Base-by-base conservation (phyloP, 306 rosid genomes). In the Morella rubra region DNA sequence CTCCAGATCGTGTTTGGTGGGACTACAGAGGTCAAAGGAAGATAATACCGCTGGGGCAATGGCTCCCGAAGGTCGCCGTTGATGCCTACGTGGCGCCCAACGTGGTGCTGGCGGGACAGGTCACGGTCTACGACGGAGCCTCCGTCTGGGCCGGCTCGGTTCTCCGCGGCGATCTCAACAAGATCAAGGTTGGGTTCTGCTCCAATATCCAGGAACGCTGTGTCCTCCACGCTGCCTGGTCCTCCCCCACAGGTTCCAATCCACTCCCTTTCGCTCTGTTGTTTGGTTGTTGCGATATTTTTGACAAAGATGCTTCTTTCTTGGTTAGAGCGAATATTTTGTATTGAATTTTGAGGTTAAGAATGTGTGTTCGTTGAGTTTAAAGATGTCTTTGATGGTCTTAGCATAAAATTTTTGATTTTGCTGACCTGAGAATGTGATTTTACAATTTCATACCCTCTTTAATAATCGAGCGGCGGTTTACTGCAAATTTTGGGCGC, bases 21-120 rank as follows among this genome's bases (percentile, higher is more conserved):
- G 99, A 96, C 86, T 96, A 96, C 86, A 88, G 99, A 86, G 99
- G 99, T 12, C 99, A 96, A 87, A 87, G 99, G 77, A 73, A 74
- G 87, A 91, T 96, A 51, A 90, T 96, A 32, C 99, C 98, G 0
- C 79, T 96, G 76, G 98, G 99, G 6, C 97, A 96, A 81, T 96
- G 99, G 99, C 82, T 85, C 55, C 99, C 98, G 4, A 96, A 88
- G 77, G 66, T 96, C 5, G 98, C 99, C 44, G 98, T 96, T 71
- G 99, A 92, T 61, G 99, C 99, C 80, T 96, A 91, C 86, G 99
- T 96, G 78, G 97, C 99, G 0, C 99, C 99, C 6, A 96, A 96
- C 69, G 99, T 96, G 15, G 97, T 96, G 56, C 93, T 96, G 62
- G 97, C 97, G 12, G 98, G 99, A 37, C 99, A 96, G 86, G 99